phyloP scores from a whole-genome alignment of 2,329 filamentous ascomycete genomes.

The Colletotrichum echinochloae region DNA sequence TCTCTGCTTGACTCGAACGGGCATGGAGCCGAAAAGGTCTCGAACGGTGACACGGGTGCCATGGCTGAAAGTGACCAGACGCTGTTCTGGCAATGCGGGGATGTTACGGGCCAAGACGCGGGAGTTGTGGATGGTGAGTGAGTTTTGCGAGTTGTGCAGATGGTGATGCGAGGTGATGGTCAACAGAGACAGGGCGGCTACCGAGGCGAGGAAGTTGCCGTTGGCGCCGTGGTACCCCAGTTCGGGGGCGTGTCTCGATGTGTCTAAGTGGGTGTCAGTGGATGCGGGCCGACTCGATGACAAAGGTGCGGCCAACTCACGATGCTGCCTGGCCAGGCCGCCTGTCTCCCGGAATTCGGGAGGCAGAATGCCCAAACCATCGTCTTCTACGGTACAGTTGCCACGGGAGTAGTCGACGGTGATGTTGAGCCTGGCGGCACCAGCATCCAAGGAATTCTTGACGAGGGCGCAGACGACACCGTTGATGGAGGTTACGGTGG shows the following conservation, averaged over 20 bases:
- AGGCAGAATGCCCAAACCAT: slow-evolving; percentile 82
- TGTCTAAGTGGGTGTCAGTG: slow-evolving; percentile 65
- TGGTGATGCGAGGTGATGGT: slow-evolving; percentile 79
- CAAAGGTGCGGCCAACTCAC: slow-evolving; percentile 60
- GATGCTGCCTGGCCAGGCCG: slow-evolving; percentile 78
- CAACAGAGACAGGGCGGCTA: slow-evolving; percentile 81
- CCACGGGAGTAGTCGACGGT: slow-evolving; percentile 81
- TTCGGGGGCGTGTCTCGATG: slow-evolving; percentile 74
- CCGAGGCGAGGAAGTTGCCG: slow-evolving; percentile 81
- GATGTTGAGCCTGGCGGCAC: slow-evolving; percentile 75
- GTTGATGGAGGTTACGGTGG: slow-evolving; percentile 80
- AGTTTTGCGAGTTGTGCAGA: slow-evolving; percentile 70
- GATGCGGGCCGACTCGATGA: neutral
- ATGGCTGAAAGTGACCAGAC: slow-evolving; percentile 66
- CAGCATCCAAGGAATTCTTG: slow-evolving; percentile 87
- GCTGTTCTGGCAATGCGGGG: slow-evolving; percentile 70
- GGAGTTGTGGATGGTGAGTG: slow-evolving; percentile 77
- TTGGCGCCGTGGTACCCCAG: slow-evolving; percentile 70
- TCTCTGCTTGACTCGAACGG: slow-evolving; percentile 88
- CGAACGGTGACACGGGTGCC: slow-evolving; percentile 83
- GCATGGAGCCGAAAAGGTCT: slow-evolving; percentile 90
- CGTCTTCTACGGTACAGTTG: slow-evolving; percentile 83
- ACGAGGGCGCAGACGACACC: slow-evolving; percentile 78
- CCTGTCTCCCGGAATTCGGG: slow-evolving; percentile 78
- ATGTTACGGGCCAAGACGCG: slow-evolving; percentile 71